Evolutionary conservation across 1,284 basidiomycete species (phyloP), one percentile per base, ranked within the genome.

Genomic region (Farysia itapuensis): DNA sequence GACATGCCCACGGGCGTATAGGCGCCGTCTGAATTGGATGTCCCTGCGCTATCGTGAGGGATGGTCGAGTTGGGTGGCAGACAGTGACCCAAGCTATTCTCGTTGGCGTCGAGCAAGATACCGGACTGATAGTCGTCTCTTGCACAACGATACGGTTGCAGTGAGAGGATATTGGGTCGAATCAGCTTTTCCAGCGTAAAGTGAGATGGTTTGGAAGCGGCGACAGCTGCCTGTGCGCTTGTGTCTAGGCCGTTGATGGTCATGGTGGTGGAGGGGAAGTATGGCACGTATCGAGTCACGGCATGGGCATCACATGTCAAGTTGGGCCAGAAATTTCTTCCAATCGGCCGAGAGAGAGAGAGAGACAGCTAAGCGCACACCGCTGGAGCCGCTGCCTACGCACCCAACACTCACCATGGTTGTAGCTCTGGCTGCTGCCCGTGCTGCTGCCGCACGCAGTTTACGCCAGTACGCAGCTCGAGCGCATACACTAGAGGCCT

Each of bases 81-180:
- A 1, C 89, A 86, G 73, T 90, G 89, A 0, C 94, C 94, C 33
- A 94, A 81, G 0, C 91, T 84, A 76, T 98, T 97, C 80, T 98
- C 94, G 78, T 97, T 98, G 23, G 95, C 95, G 70, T 99, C 95
- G 24, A 99, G 84, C n/a, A 99, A 84, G 65, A 97, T 87, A 20
- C 93, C 93, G 2, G 84, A 81, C 35, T 87, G 85, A 79, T 96
- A 99, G 80, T 98, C 94, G 74, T 99, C 95, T 41, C 94, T 82
- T 1, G 95, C 95, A 70, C 91, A 96, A 23, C 93, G 86, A 79
- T 99, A 98, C 0, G 95, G 95, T 51, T 87, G 85, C 15, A 98
- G 81, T 2, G 89, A 80, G 43, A 96, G 86, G 69, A 99, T 96
- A 77, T 98, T 98, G 14, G 89, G 88, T 21, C 94, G 84, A 67